A percentile compares a stretch with the other conserved stretches of the same genome.
Evolutionary conservation across 2,329 filamentous ascomycete species (phyloP).

Genomic region (Fusarium sp.): DNA sequence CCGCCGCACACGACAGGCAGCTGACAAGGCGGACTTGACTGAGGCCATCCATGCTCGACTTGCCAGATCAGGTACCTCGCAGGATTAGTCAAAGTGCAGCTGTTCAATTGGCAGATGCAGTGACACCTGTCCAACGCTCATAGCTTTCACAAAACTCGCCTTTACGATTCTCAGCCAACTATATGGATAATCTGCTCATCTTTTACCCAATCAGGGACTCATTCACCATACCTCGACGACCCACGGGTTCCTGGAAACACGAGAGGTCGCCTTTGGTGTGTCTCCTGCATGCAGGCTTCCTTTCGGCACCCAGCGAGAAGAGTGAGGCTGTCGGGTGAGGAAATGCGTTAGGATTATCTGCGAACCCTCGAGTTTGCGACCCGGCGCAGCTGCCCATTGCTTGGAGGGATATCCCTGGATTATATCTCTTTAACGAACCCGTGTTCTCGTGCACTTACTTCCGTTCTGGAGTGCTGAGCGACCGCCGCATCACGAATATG

Average conservation of each 20-base stretch:
- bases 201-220: constrained; percentile 16
- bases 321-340: constrained; percentile 37
- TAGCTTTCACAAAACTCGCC: constrained; percentile 18
- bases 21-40: constrained; percentile 24
- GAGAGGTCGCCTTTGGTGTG: constrained; percentile 22
- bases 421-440: constrained; percentile 24
- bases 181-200: neutral
- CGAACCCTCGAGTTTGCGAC: constrained; percentile 13
- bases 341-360: constrained; percentile 1
- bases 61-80: constrained; percentile 33
- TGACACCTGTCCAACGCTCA: constrained; percentile 34
- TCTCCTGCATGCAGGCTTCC: constrained; percentile 22
- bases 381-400: neutral
- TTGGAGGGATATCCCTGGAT: constrained; percentile 1
- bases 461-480: neutral
- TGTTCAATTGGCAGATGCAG: constrained; percentile 35
- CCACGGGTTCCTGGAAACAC: constrained; percentile 17
- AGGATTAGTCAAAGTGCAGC: constrained; percentile 11
- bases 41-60: constrained; percentile 18
- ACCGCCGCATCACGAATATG: constrained; percentile 2
- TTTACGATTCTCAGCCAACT: constrained; percentile 25
- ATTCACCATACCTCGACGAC: neutral
- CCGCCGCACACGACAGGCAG: constrained; percentile 24
- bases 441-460: neutral
- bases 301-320: constrained; percentile 15